Base-by-base conservation (phyloP, 2,329 filamentous ascomycete species). In the Xylariaceae sp. region DNA sequence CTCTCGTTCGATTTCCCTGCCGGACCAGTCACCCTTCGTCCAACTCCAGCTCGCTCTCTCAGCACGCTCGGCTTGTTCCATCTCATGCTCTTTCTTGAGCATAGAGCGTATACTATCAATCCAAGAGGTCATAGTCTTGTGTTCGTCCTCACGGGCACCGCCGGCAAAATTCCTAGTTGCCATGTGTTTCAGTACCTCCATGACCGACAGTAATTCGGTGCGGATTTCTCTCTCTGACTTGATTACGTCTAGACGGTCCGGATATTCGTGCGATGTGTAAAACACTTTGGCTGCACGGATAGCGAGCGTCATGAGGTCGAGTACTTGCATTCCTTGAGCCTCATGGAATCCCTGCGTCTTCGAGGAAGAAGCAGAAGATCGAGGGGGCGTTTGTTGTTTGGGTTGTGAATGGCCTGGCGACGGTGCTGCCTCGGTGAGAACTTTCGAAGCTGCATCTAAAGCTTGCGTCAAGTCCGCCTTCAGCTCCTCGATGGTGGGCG, bases 231-330 rank as follows among this genome's bases (percentile, higher is more conserved):
- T 90, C 73, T 99, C 95, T 0, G 91, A 87, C 73, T 91, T 93
- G 74, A 98, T 96, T 23, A 89, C 79, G 68, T 95, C 91, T 18
- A 98, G 79, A 40, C 90, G 87, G 65, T 95, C 89, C 1, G 93
- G 91, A 50, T 93, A 83, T 68, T 96, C 90, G 71, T 98, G 95
- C 3, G 91, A 85, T 0, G 93, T 97, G 75, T 99, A 98, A 76
- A 98, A 99, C 67, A 96, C 88, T 75, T 96, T 96, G 49, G 95
- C 95, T 1, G 93, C 92, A 50, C 92, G 86, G 64, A 99, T 98
- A n/a, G 93, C 93, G 50, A 98, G 81, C 1, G 95, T 99, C 70
- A 95, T 89, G 50, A 96, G 87, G 71, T 98, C 93, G 53, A 98
- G 83, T 40, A 99, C 86, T 68, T 96, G 90, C 79, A 98, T 86